These are phyloP conservation scores for Solanum etuberosum DNA, from an alignment of 257 asterid genomes.

Conservation along the genomic window DNA sequence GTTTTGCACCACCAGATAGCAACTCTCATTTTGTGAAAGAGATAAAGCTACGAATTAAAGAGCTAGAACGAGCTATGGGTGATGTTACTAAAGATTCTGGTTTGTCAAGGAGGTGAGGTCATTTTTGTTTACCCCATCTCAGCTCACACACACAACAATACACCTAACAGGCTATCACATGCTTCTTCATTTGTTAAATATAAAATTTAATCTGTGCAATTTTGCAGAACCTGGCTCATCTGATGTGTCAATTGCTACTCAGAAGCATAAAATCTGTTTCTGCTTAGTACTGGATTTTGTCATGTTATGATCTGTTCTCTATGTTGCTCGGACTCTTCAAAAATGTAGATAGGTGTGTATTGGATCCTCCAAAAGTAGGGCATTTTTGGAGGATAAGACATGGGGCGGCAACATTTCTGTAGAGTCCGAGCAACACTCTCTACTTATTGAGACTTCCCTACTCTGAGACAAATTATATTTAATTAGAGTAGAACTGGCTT, in stretches of 20 bases:
- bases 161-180: not conserved
- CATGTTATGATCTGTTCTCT: not conserved
- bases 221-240: not conserved
- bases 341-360: not conserved
- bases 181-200: not conserved
- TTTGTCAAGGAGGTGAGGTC: conserved; percentile 49
- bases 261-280: not conserved
- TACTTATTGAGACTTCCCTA: not conserved
- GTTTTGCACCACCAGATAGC: conserved; percentile 48
- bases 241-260: not conserved
- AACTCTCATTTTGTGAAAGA: conserved; percentile 77
- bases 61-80: conserved; percentile 60
- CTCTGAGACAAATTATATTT: not conserved
- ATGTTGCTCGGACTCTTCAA: not conserved
- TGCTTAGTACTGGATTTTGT: not conserved
- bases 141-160: not conserved
- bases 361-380: not conserved
- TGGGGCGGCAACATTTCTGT: not conserved
- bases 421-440: not conserved
- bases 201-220: not conserved
- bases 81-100: conserved; percentile 53
- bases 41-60: conserved; percentile 79
- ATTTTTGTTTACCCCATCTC: not conserved
- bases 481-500: not conserved
- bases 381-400: not conserved